These are phyloP conservation scores for Tetrapisispora nanseiensis DNA, from an alignment of 805 yeast species.

Conservation along the genomic window DNA sequence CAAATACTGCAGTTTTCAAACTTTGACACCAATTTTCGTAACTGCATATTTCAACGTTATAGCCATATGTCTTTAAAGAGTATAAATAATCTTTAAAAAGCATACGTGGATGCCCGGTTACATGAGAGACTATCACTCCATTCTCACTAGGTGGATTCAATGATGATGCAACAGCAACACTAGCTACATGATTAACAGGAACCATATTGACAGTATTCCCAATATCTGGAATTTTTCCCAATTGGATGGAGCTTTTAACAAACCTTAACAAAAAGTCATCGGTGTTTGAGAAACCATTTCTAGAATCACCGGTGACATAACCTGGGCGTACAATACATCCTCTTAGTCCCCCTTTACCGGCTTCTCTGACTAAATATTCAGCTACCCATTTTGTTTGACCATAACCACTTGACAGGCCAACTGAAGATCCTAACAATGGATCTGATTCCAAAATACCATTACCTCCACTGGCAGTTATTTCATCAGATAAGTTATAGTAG, in stretches of 20 bases:
- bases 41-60: conserved; percentile 47
- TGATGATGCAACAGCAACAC: conserved; percentile 76
- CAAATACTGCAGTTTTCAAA: conserved; percentile 69
- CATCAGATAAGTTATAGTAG: conserved; percentile 68
- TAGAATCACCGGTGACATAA: conserved; percentile 79
- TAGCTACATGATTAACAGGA: conserved; percentile 97
- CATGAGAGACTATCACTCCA: conserved; percentile 71
- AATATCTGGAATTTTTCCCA: conserved; percentile 80
- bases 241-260: conserved; percentile 87
- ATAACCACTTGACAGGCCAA: conserved; percentile 83
- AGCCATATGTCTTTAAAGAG: conserved; percentile 61
- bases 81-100: conserved; percentile 67
- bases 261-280: conserved; percentile 93
- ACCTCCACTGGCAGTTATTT: conserved; percentile 50
- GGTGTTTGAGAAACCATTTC: conserved; percentile 84
- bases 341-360: conserved; percentile 77
- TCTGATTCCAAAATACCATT: conserved; percentile 77
- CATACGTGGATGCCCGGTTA: conserved; percentile 95
- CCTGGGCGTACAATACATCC: conserved; percentile 95
- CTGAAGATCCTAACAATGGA: conserved; percentile 68
- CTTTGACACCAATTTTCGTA: conserved; percentile 72
- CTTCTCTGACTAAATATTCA: conserved; percentile 76
- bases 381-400: conserved; percentile 99
- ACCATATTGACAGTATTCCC: conserved; percentile 87
- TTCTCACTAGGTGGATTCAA: conserved; percentile 55